A percentile compares a stretch with the other conserved stretches of the same genome.
Evolutionary conservation across 2,329 filamentous ascomycete genomes (phyloP).

Genomic region (Paecilomyces dactylethromorphus): DNA sequence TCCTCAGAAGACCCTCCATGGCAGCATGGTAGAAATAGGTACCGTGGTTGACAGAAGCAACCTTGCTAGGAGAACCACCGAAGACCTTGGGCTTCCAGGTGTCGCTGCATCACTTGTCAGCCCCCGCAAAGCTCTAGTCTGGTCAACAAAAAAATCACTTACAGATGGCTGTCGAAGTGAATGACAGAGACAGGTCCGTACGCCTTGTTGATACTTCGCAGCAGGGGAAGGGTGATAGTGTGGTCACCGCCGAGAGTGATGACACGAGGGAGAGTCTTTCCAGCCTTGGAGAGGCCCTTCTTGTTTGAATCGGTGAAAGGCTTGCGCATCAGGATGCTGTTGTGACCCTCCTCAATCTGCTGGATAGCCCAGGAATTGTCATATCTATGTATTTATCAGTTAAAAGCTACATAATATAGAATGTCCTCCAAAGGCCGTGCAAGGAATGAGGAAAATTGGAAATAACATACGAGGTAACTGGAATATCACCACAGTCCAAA

Average conservation of each 20-base stretch:
- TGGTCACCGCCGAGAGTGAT: constrained; percentile 61
- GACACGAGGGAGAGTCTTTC: constrained; percentile 69
- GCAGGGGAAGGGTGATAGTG: constrained; percentile 42
- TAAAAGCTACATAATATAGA: not conserved
- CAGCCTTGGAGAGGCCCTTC: constrained; percentile 61
- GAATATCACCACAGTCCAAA: constrained; percentile 77
- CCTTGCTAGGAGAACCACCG: constrained; percentile 69
- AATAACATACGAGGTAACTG: constrained; percentile 66
- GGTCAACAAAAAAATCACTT: constrained; percentile 11
- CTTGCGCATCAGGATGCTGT: constrained; percentile 62
- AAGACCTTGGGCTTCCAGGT: constrained; percentile 80
- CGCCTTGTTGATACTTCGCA: constrained; percentile 54
- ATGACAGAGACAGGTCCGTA: constrained; percentile 63
- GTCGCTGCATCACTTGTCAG: constrained; percentile 24
- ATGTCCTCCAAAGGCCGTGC: not conserved
- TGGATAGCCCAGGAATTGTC: constrained; percentile 76
- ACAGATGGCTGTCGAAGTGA: constrained; percentile 57
- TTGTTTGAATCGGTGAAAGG: constrained; percentile 64
- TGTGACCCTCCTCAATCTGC: constrained; percentile 82
- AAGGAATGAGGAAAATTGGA: not conserved
- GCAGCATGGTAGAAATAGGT: constrained; percentile 84
- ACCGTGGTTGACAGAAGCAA: constrained; percentile 75
- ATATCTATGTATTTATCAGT: constrained; percentile 47
- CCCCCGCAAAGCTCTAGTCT: not conserved
- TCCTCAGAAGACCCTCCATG: constrained; percentile 68